Conservation (phyloP, 2,329 filamentous ascomycete species). For the Pyrenochaeta sp. region DNA sequence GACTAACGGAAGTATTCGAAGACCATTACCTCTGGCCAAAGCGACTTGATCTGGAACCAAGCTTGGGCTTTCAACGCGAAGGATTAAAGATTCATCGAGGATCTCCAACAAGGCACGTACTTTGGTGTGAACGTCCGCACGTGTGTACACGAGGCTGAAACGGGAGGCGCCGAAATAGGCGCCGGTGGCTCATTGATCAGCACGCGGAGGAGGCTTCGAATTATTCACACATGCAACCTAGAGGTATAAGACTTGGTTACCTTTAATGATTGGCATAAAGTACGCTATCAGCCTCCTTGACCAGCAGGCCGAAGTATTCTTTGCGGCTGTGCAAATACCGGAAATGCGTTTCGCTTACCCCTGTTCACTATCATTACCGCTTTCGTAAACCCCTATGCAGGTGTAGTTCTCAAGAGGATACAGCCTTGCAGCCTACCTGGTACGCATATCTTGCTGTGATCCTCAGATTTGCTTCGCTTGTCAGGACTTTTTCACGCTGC, state of each 20-base stretch:
- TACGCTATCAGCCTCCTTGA: neutral
- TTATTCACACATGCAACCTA: too few species aligned
- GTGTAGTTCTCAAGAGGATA: neutral
- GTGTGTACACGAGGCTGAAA: neutral
- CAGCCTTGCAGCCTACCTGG: neutral
- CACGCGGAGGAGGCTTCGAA: neutral
- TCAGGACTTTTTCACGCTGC: neutral
- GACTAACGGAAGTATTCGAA: too few species aligned
- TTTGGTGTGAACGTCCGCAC: too few species aligned
- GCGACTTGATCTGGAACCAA: too few species aligned
- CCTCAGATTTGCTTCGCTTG: neutral
- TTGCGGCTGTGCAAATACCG: neutral
- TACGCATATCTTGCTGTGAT: neutral
- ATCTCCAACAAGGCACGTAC: too few species aligned
- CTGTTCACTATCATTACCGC: neutral
- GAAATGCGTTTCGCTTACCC: constrained; percentile 3
- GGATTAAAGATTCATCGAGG: too few species aligned
- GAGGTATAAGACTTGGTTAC: too few species aligned
- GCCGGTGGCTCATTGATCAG: neutral
- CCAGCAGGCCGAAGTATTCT: neutral
- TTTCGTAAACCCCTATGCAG: neutral
- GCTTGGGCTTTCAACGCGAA: too few species aligned
- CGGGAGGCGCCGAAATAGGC: constrained; percentile 1
- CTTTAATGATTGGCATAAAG: too few species aligned
- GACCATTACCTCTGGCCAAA: too few species aligned